Evolutionary conservation across 2,329 filamentous ascomycete species (phyloP).

Genomic region (Alternaria sp.): DNA sequence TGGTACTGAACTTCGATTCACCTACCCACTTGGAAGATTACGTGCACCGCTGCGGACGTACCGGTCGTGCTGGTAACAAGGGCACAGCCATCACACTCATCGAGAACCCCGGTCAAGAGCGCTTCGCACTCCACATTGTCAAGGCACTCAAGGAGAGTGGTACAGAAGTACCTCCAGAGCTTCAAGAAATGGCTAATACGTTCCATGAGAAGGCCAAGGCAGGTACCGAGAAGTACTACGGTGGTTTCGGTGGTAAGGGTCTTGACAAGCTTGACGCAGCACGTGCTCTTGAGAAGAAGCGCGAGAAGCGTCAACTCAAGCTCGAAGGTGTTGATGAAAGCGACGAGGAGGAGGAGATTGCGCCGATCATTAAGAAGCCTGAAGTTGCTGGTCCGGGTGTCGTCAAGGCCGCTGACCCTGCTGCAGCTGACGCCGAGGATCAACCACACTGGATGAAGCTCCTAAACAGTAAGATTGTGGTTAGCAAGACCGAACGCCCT

Average conservation of each 20-base stretch:
- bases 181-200: constrained; percentile 68
- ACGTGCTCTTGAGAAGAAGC: constrained; percentile 83
- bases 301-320: constrained; percentile 79
- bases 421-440: constrained; percentile 29
- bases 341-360: constrained; percentile 76
- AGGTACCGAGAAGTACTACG: constrained; percentile 85
- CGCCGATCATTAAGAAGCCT: constrained; percentile 68
- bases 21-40: constrained; percentile 97
- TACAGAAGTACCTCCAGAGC: constrained; percentile 77
- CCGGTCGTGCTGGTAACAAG: constrained; percentile 91
- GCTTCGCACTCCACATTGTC: constrained; percentile 85
- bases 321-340: constrained; percentile 89
- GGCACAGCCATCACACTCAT: constrained; percentile 96
- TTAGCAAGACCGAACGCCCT: constrained; percentile 73
- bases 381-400: constrained; percentile 44
- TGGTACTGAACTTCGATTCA: constrained; percentile 95
- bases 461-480: constrained; percentile 74
- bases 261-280: constrained; percentile 91
- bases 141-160: constrained; percentile 94
- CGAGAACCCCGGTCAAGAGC: constrained; percentile 90
- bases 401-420: constrained; percentile 40
- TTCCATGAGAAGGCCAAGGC: constrained; percentile 92
- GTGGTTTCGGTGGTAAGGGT: constrained; percentile 94
- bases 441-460: constrained; percentile 44
- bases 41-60: constrained; percentile 92